Base-by-base conservation (phyloP, 2,329 filamentous ascomycete genomes). In the Anisogramma anomala region DNA sequence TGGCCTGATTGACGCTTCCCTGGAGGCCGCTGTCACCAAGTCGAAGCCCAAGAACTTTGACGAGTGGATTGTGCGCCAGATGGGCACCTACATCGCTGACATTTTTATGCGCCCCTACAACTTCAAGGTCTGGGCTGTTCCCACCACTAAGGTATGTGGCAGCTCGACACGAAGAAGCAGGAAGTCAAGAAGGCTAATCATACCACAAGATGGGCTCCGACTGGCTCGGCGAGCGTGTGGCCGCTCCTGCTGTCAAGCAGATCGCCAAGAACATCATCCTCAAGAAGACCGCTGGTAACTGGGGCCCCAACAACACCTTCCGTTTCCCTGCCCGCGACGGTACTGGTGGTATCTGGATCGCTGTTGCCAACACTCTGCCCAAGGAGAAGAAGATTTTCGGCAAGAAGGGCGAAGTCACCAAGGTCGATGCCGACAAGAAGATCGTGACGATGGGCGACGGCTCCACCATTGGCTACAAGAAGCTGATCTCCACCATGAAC, bases 81-180 rank as follows among this genome's bases (percentile, higher is more conserved):
- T 83, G 68, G 91, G 91, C 56, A 69, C 77, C 55, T 89, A 89
- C 55, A 74, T 98, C 57, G 89, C 88, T 52, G 79, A 98, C 63
- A 74, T 89, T 55, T 98, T 98, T 77, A 98, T 98, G 91, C 77
- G 91, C 56, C 91, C 91, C 41, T 98, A 98, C 76, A 98, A 98
- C 78, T 98, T 82, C 80, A 98, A 98, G 72, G 91, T 98, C 61
- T 98, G 91, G 91, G 91, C 91, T 49, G 89, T 96, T 55, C 91
- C 91, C 45, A 95, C 89, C 42, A 94, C 83, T 53, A 94, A 94
- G 79, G 86, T 93, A 73, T 56, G 72, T 28, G 22, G 26, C 11
- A 23, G 9, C 30, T 11, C 17, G 26, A 33, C 32, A 9, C 3
- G 14, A 22, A 4, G 22, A 15, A 11, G 11, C 2, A n/a, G 10